Evolutionary conservation across 176 grass and related monocot genomes (phyloP).

Genomic region (Phoenix dactylifera): DNA sequence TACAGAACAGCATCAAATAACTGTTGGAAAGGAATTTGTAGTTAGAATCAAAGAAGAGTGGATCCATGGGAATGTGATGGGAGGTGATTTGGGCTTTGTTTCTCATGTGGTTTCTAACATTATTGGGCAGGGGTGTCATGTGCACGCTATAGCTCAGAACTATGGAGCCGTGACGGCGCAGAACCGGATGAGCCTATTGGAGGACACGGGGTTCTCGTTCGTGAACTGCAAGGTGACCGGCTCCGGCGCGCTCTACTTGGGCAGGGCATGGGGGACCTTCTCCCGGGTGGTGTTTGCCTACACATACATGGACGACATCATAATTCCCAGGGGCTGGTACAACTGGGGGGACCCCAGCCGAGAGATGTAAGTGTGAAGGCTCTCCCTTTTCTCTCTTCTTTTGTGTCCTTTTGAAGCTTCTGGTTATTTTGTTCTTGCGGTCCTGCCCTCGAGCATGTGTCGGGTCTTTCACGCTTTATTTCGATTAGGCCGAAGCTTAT

Average conservation of each 20-base stretch:
- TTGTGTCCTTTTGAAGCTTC: not conserved
- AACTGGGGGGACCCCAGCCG: conserved; percentile 85
- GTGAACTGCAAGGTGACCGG: conserved; percentile 82
- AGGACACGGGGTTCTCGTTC: conserved; percentile 95
- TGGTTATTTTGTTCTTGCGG: too few species aligned
- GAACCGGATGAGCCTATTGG: conserved; percentile 64
- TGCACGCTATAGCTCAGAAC: conserved; percentile 69
- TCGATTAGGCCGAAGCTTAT: too few species aligned
- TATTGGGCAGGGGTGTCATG: conserved; percentile 55
- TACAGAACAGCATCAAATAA: too few species aligned
- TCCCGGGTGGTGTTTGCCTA: conserved; percentile 88
- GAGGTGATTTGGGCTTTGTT: too few species aligned
- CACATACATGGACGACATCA: conserved; percentile 99
- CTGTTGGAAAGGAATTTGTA: too few species aligned
- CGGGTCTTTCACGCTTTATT: too few species aligned
- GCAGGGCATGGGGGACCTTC: conserved; percentile 85
- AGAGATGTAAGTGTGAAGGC: conserved; percentile 39
- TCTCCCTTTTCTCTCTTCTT: not conserved
- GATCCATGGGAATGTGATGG: too few species aligned
- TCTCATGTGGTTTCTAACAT: too few species aligned
- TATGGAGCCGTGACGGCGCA: conserved; percentile 88
- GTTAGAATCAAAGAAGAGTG: too few species aligned
- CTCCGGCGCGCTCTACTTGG: conserved; percentile 79
- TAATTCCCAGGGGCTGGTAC: conserved; percentile 76
- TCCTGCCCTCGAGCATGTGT: too few species aligned